Percentiles rank a stretch among this genome's conserved stretches.
Conservation (phyloP, 768 basidiomycete species). For the Paxillus involutus region DNA sequence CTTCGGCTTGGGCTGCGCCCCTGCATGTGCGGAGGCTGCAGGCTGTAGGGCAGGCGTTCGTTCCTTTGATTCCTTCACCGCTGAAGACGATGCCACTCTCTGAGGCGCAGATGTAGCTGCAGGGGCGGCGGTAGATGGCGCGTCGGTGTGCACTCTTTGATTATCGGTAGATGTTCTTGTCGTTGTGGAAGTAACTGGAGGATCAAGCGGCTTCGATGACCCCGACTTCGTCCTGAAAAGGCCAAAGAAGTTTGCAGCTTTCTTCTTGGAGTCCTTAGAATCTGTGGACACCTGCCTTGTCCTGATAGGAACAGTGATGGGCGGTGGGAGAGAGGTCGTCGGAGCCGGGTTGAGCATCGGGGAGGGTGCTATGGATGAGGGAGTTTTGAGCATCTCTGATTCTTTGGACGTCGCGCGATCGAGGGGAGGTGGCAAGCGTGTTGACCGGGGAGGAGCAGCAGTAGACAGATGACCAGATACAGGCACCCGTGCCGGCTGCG, state of each 20-base stretch:
- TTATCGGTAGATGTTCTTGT: constrained; percentile 21
- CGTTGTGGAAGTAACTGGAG: constrained; percentile 18
- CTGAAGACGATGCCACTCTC: constrained; percentile 9
- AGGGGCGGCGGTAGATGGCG: neutral
- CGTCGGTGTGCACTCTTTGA: constrained; percentile 12
- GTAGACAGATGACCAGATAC: constrained; percentile 31
- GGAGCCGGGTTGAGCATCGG: constrained; percentile 41
- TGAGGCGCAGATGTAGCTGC: constrained; percentile 10
- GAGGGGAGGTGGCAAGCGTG: constrained; percentile 22
- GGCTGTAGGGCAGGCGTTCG: neutral
- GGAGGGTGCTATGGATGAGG: constrained; percentile 59
- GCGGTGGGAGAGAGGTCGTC: constrained; percentile 3
- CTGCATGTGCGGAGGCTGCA: constrained; percentile 4
- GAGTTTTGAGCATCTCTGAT: constrained; percentile 56
- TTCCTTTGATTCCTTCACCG: constrained; percentile 18
- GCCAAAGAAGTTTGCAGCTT: constrained; percentile 27
- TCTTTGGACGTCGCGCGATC: constrained; percentile 46
- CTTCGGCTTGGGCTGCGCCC: constrained; percentile 16
- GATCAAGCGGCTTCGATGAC: constrained; percentile 29
- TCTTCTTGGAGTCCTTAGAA: constrained; percentile 35
- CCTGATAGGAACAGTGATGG: constrained; percentile 17
- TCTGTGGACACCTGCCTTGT: constrained; percentile 28
- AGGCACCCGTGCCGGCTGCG: constrained; percentile 24
- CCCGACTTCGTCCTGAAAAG: constrained; percentile 32
- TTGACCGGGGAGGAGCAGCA: constrained; percentile 29